A percentile compares a stretch with the other conserved stretches of the same genome.
phyloP scores from a whole-genome alignment of 2,329 filamentous ascomycete genomes.

The Fusarium stilboides region DNA sequence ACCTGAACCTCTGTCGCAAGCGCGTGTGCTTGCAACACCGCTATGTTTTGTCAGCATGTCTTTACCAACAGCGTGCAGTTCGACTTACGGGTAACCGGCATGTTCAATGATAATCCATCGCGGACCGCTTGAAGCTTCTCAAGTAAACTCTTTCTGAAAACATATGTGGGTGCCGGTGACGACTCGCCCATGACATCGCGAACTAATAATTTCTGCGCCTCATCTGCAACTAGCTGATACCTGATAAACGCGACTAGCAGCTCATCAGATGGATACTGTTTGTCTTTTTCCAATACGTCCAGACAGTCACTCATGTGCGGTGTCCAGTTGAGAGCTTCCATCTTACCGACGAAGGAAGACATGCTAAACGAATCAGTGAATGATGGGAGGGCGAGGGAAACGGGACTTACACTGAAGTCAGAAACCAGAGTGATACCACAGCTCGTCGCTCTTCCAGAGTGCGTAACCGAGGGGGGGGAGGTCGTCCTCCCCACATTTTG shows the following conservation, averaged over 20 bases:
- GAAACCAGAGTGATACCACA: conserved; percentile 63
- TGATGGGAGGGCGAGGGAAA: not conserved
- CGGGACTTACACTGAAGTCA: conserved; percentile 55
- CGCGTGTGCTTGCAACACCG: conserved; percentile 51
- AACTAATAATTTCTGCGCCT: conserved; percentile 53
- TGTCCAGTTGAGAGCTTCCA: conserved; percentile 70
- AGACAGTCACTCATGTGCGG: conserved; percentile 72
- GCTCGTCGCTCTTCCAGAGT: conserved; percentile 67
- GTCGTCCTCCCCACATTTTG: conserved; percentile 53
- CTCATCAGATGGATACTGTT: conserved; percentile 65
- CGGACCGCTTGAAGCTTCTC: conserved; percentile 50
- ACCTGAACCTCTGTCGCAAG: conserved; percentile 53
- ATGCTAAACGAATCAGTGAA: conserved; percentile 47
- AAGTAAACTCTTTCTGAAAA: conserved; percentile 54
- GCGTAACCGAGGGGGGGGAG: conserved; percentile 52
- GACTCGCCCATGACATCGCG: conserved; percentile 51
- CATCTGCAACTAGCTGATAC: conserved; percentile 60
- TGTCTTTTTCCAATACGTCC: conserved; percentile 59
- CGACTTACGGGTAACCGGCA: conserved; percentile 51
- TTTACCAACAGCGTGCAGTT: no score
- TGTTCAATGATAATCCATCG: conserved; percentile 40
- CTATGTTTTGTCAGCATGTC: conserved; percentile 42
- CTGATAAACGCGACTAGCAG: conserved; percentile 58
- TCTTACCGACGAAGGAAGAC: conserved; percentile 60
- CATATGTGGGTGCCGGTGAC: conserved; percentile 51